Base-by-base conservation (phyloP, 2,329 filamentous ascomycete genomes). In the Sodiomyces alkalinus region DNA sequence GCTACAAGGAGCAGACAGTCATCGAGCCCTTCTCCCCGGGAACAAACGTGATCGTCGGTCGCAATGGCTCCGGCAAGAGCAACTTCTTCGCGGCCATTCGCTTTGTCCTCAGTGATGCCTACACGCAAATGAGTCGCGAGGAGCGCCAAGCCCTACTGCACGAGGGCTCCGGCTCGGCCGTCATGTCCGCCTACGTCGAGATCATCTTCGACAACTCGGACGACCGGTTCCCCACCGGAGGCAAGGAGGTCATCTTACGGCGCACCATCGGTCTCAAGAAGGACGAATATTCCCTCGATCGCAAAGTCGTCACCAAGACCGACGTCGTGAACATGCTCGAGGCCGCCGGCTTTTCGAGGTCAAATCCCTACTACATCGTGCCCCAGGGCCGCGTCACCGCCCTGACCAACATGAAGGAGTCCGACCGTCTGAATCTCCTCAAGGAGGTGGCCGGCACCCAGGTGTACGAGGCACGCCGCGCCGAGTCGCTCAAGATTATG, bases 31-130 rank as follows among this genome's bases (percentile, higher is more conserved):
- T 98, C 57, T 96, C 87, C 24, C 78, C 87, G 29, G 92, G 92
- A 46, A 90, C 87, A 46, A 98, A 98, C 62, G 86, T 98, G 42
- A 92, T 98, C 45, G 90, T 98, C 47, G 90, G 90, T 41, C 87
- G 90, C 62, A 98, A 98, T 74, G 90, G 90, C 41, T 96, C 90
- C 3, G 90, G 90, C 48, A 98, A 98, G 68, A 94, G 85, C 54
- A 98, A 98, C 60, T 98, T 98, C 70, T 98, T 98, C 57, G 87
- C 90, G 28, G 90, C 90, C 24, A 94, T 98, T 55, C 85, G 90
- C 33, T 98, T 98, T 58, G 92, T 96, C 25, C 76, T 98, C 37
- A 90, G 86, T 56, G 90, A 98, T 73, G 83, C 85, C 39, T 98
- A 98, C 56, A 92, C 81, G 24, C 81, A 92, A 52, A 82, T 98